phyloP scores from a whole-genome alignment of 768 basidiomycete species.

The Suillus paluster region DNA sequence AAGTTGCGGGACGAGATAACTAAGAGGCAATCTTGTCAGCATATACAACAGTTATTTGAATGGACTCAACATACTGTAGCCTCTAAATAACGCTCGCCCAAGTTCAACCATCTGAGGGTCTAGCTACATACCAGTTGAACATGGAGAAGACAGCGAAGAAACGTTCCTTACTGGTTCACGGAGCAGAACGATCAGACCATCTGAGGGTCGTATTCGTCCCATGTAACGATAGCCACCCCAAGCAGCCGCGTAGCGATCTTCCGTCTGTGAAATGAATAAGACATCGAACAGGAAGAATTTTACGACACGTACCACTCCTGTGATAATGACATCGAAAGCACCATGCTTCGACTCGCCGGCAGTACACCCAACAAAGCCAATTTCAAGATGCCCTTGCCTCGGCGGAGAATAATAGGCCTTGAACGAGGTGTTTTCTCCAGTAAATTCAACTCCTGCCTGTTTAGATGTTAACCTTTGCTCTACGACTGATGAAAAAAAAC shows the following conservation, averaged over 20 bases:
- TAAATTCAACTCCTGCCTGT: constrained; percentile 35
- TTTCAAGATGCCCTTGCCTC: constrained; percentile 22
- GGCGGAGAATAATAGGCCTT: constrained; percentile 45
- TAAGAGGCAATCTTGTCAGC: constrained; percentile 28
- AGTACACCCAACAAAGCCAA: constrained; percentile 11
- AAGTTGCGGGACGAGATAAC: constrained; percentile 56
- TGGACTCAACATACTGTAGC: constrained; percentile 45
- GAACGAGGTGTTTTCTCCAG: constrained; percentile 39
- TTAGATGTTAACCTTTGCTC: not conserved
- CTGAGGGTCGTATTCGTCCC: constrained; percentile 60
- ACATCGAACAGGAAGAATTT: constrained; percentile 1
- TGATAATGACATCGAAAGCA: constrained; percentile 54
- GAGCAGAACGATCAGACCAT: constrained; percentile 60
- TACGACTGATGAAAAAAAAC: not conserved
- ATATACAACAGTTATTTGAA: not conserved
- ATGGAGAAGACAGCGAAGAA: constrained; percentile 2
- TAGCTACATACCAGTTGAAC: constrained; percentile 21
- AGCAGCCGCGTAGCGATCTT: constrained; percentile 47
- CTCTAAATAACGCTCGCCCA: constrained; percentile 48
- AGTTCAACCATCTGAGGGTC: constrained; percentile 30
- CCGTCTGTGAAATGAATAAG: constrained; percentile 42
- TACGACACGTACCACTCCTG: constrained; percentile 48
- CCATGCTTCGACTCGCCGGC: constrained; percentile 12
- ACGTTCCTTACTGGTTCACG: constrained; percentile 52
- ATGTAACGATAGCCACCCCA: constrained; percentile 63